A percentile compares a stretch with the other conserved stretches of the same genome.
phyloP scores from a whole-genome alignment of 1,139 yeast species.

The Nakaseomyces sp. region DNA sequence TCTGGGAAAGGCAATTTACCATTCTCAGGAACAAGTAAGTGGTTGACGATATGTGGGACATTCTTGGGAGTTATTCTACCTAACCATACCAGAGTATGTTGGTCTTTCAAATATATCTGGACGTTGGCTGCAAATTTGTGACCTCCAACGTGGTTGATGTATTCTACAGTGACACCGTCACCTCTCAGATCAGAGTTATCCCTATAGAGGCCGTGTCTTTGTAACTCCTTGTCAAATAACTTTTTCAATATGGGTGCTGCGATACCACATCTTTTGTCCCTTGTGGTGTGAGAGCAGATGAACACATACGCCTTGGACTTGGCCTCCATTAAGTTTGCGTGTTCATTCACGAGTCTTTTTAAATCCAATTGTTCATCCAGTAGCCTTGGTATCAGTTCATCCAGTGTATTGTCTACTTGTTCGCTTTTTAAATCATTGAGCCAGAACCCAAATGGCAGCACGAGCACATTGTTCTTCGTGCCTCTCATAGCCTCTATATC shows the following conservation, averaged over 20 bases:
- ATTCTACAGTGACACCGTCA: constrained; percentile 63
- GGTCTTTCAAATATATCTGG: constrained; percentile 51
- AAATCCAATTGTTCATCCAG: constrained; percentile 21
- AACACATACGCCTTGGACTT: constrained; percentile 51
- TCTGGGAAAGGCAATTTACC: constrained; percentile 29
- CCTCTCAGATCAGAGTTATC: constrained; percentile 67
- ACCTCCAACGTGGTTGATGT: constrained; percentile 85
- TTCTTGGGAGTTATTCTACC: constrained; percentile 78
- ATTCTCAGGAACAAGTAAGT: constrained; percentile 30
- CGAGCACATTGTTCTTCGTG: constrained; percentile 47
- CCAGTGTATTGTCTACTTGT: constrained; percentile 41
- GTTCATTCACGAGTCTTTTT: constrained; percentile 16
- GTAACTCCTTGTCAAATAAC: constrained; percentile 62
- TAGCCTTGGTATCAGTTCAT: constrained; percentile 39
- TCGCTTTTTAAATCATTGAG: constrained; percentile 42
- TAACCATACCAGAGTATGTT: constrained; percentile 79
- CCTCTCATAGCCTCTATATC: constrained; percentile 38
- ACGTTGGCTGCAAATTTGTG: constrained; percentile 91
- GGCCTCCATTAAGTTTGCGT: constrained; percentile 33
- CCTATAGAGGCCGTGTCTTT: constrained; percentile 62
- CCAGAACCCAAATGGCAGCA: constrained; percentile 78
- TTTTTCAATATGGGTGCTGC: constrained; percentile 90
- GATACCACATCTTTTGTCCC: constrained; percentile 89
- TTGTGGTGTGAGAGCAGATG: constrained; percentile 78
- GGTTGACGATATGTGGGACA: constrained; percentile 63